Conservation (phyloP, 352 stramenopile genomes). For the Phytophthora cajani region DNA sequence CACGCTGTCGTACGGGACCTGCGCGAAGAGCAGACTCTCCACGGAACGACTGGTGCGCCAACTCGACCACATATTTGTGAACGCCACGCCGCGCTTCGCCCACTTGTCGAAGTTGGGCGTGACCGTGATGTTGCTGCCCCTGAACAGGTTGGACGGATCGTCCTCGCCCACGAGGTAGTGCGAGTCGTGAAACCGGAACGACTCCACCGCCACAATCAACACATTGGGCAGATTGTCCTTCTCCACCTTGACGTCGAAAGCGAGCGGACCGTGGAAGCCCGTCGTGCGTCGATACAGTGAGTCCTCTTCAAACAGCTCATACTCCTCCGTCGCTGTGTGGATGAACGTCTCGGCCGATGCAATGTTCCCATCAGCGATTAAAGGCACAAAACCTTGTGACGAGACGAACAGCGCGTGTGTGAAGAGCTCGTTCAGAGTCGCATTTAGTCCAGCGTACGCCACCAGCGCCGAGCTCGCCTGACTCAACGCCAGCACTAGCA, state of each 20-base stretch:
- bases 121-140: constrained; percentile 29
- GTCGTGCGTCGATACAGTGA: constrained; percentile 47
- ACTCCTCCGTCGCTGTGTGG: constrained; percentile 44
- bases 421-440: constrained; percentile 50
- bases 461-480: constrained; percentile 28
- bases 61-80: constrained; percentile 64
- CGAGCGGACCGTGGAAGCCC: constrained; percentile 44
- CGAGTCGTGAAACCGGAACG: constrained; percentile 59
- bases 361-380: constrained; percentile 29
- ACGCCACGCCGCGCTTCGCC: constrained; percentile 51
- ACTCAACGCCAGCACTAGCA: constrained; percentile 20
- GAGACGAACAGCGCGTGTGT: constrained; percentile 21
- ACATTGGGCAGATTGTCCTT: constrained; percentile 47
- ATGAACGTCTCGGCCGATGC: constrained; percentile 32
- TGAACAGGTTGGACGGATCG: constrained; percentile 43
- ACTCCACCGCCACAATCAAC: constrained; percentile 56
- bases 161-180: constrained; percentile 54
- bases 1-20: constrained; percentile 49
- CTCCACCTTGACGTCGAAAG: constrained; percentile 51
- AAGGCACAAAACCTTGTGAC: constrained; percentile 26
- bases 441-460: constrained; percentile 43
- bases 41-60: constrained; percentile 58
- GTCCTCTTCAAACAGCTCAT: constrained; percentile 39
- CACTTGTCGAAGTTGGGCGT: constrained; percentile 58
- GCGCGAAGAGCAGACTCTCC: constrained; percentile 52